A percentile compares a stretch with the other conserved stretches of the same genome.
These are phyloP conservation scores for Aegilops speltoides DNA, from an alignment of 176 grass and related monocot species.

Conservation along the genomic window DNA sequence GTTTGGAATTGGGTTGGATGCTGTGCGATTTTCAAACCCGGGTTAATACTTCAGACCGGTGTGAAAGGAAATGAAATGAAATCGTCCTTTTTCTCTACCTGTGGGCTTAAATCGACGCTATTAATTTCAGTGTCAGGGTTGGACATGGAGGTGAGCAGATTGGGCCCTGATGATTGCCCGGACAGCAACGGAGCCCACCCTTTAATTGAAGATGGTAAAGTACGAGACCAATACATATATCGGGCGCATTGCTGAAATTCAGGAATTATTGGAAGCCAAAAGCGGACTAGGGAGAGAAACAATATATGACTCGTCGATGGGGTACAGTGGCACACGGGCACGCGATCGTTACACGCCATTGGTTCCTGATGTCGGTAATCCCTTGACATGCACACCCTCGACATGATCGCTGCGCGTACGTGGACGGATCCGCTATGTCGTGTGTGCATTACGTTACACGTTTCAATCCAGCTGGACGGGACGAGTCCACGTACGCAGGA, in stretches of 20 bases:
- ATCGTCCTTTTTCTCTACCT: not conserved
- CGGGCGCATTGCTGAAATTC: slow-evolving; percentile 26
- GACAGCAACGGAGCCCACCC: not conserved
- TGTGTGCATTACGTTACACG: not conserved
- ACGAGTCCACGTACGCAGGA: not conserved
- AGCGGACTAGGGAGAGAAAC: not conserved
- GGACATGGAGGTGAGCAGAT: not conserved
- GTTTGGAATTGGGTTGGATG: not conserved
- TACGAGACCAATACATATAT: slow-evolving; percentile 1
- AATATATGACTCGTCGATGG: slow-evolving; percentile 10
- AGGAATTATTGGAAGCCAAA: slow-evolving; percentile 13
- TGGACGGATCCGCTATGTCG: no score
- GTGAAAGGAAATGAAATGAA: not conserved
- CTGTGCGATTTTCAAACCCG: not conserved
- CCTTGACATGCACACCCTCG: not conserved
- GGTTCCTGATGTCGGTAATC: not conserved
- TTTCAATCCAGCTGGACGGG: not conserved
- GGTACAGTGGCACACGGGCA: not conserved
- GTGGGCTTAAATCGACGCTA: not conserved
- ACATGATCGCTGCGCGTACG: not conserved
- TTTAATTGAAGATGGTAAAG: slow-evolving; percentile 6
- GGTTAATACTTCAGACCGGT: not conserved
- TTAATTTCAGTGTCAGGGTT: not conserved
- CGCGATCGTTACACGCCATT: not conserved
- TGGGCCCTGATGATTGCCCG: not conserved